Conservation (phyloP, 2,329 filamentous ascomycete genomes). For the Fusarium dlaminii region DNA sequence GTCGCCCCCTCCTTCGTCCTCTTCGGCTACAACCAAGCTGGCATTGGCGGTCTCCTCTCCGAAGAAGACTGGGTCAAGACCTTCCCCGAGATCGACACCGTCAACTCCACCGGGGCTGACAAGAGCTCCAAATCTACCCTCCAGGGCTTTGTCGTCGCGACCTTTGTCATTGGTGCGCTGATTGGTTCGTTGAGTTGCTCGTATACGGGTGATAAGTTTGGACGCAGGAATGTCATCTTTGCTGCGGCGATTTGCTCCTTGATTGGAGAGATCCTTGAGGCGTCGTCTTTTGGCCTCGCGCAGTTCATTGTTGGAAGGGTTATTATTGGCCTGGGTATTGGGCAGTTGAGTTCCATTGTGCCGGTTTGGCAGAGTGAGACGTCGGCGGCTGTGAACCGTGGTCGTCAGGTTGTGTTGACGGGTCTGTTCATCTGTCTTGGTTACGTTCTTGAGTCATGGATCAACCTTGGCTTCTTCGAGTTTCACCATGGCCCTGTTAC, state of each 20-base stretch:
- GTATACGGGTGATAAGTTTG: conserved; percentile 65
- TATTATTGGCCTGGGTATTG: conserved; percentile 63
- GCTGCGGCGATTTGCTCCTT: conserved; percentile 60
- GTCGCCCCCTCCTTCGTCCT: conserved; percentile 56
- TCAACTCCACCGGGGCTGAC: conserved; percentile 55
- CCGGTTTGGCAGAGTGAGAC: conserved; percentile 66
- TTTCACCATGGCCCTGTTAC: conserved; percentile 36
- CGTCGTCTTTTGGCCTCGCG: conserved; percentile 54
- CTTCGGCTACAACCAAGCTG: conserved; percentile 71
- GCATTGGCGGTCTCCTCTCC: conserved; percentile 75
- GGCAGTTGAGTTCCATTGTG: conserved; percentile 60
- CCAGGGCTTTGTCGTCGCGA: conserved; percentile 56
- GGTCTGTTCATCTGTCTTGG: conserved; percentile 59
- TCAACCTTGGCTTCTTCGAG: conserved; percentile 55
- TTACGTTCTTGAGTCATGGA: conserved; percentile 55
- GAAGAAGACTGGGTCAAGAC: conserved; percentile 66
- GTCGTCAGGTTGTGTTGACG: conserved; percentile 57
- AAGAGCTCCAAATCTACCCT: conserved; percentile 56
- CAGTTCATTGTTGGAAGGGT: conserved; percentile 56
- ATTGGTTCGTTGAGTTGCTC: conserved; percentile 56
- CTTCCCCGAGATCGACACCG: conserved; percentile 59
- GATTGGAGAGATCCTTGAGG: conserved; percentile 65
- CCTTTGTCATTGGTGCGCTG: conserved; percentile 67
- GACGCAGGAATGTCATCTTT: conserved; percentile 65
- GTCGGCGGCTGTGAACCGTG: conserved; percentile 61